Base-by-base conservation (phyloP, 441 rosid species). In the Pelargonium citronellum region DNA sequence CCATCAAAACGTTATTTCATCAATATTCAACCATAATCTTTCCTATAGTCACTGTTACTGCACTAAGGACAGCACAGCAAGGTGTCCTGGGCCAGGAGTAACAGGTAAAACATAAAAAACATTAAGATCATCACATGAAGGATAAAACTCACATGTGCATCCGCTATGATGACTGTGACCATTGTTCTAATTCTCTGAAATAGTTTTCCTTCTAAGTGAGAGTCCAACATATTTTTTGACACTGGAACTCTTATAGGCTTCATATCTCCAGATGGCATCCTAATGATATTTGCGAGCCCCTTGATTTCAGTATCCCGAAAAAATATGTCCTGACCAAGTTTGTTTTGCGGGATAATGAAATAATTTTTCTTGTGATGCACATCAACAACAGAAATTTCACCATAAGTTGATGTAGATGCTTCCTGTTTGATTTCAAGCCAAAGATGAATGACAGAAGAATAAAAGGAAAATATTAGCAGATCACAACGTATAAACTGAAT, bases 271-370 rank as follows among this genome's bases (percentile, higher is more conserved):
- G 98, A 91, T 74, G 97, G 95, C 97, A 95, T 88, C 80, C 85
- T 87, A 71, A 82, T 75, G 62, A 87, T 75, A 75, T 87, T 84
- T 7, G 86, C 77, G 44, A 79, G 79, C 57, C 91, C 95, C 74
- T 79, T 78, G 72, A 77, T 81, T 81, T 92, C 93, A 41, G 86
- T 80, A 65, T 91, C 87, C 68, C 95, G 87, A 60, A 95, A 82
- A 78, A 84, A 92, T 78, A 95, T 89, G 76, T 95, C 99, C 80
- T 85, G 91, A 71, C 98, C 99, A 79, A 95, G 93, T 82, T 91
- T 91, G 84, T 95, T 95, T 77, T 86, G 89, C 41, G 98, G 97
- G 75, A 92, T 82, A 79, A 95, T 86, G 68, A 78, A 92, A 81
- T 88, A 89, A 75, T 83, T 86, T 81, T 81, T 87, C 86, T 77